Conservation (phyloP, 169 alveolate species). For the Eimeria sp. region DNA sequence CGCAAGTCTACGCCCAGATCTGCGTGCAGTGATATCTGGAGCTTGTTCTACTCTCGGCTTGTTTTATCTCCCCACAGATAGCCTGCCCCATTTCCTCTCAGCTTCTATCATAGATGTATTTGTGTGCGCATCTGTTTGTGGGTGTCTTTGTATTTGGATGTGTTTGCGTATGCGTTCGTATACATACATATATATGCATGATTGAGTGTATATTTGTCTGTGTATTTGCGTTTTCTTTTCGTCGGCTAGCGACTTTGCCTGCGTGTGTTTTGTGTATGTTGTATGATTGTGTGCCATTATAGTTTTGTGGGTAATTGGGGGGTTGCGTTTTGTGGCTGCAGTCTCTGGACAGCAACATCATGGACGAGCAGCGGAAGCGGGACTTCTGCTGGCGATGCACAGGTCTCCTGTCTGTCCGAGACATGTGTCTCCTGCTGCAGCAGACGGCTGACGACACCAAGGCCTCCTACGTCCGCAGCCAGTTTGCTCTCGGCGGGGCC, state of each 20-base stretch:
- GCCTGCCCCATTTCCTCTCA: too few relatives aligned
- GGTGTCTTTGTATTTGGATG: not conserved
- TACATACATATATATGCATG: not conserved
- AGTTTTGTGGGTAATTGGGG: not conserved
- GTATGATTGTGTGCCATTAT: not conserved
- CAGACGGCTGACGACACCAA: slow-evolving; percentile 79
- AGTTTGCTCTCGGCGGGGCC: slow-evolving; percentile 49
- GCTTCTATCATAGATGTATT: not conserved
- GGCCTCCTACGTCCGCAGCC: slow-evolving; percentile 70
- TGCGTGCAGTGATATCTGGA: too few relatives aligned
- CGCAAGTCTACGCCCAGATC: too few relatives aligned
- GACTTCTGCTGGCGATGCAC: slow-evolving; percentile 53
- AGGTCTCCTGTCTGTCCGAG: slow-evolving; percentile 34
- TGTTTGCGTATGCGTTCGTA: not conserved
- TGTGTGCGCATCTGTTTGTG: not conserved
- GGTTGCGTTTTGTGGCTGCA: not conserved
- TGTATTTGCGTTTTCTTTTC: too few relatives aligned
- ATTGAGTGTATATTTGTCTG: not conserved
- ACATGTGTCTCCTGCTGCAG: slow-evolving; percentile 67
- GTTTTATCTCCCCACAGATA: too few relatives aligned
- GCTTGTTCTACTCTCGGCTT: too few relatives aligned
- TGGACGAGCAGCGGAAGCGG: slow-evolving; percentile 64
- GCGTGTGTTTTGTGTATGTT: not conserved
- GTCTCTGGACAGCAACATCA: slow-evolving; percentile 10
- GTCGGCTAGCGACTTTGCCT: too few relatives aligned